A percentile compares a stretch with the other conserved stretches of the same genome.
phyloP scores from a whole-genome alignment of 169 alveolate genomes.

The Babesia bovis region DNA sequence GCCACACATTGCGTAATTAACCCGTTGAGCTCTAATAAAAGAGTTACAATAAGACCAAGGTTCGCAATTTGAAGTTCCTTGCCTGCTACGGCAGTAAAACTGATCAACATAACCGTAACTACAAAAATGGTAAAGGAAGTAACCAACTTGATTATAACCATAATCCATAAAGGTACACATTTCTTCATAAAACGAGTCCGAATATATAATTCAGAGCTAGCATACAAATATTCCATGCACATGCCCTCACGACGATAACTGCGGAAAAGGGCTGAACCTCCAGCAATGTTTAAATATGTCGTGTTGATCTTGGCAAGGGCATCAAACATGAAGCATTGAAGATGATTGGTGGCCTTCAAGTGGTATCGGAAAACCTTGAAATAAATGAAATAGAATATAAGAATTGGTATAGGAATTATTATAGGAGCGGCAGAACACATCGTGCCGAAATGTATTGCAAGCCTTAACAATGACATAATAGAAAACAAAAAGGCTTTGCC shows the following conservation, averaged over 20 bases:
- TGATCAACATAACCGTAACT: neutral
- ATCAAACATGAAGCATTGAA: conserved; percentile 32
- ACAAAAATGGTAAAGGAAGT: conserved; percentile 3
- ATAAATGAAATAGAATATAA: neutral
- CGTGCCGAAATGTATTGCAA: conserved; percentile 8
- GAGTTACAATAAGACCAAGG: conserved; percentile 12
- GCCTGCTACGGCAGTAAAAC: neutral
- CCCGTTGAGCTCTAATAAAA: conserved; percentile 3
- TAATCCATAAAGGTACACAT: conserved; percentile 4
- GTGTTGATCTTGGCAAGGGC: conserved; percentile 6
- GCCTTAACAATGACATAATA: neutral
- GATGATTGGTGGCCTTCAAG: neutral
- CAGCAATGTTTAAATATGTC: neutral
- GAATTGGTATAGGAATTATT: conserved; percentile 1
- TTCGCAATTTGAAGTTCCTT: neutral
- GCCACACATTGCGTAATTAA: neutral
- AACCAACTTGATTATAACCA: conserved; percentile 1
- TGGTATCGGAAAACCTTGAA: conserved; percentile 1
- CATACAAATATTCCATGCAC: conserved; percentile 4
- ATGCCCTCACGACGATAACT: conserved; percentile 2
- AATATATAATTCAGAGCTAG: conserved; percentile 7
- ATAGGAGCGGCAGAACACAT: conserved; percentile 8
- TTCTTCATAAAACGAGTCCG: conserved; percentile 14
- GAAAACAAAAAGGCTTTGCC: neutral
- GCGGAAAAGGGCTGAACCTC: conserved; percentile 15